phyloP scores from a whole-genome alignment of 2,329 filamentous ascomycete species.

The Colletotrichum sp. region DNA sequence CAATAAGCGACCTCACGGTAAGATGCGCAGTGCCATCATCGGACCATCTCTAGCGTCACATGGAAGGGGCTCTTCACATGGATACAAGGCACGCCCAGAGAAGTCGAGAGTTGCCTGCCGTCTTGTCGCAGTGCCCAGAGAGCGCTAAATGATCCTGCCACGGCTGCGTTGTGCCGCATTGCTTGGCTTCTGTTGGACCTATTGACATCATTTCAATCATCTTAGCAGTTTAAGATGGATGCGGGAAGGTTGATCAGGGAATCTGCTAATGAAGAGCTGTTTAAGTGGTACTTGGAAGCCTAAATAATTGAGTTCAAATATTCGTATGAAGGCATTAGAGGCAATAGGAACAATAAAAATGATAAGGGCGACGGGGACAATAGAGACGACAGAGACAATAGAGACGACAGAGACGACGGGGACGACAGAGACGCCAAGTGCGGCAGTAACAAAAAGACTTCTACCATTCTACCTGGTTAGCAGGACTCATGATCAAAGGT shows the following conservation, averaged over 20 bases:
- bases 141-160: not conserved
- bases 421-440: not conserved
- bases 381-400: not conserved
- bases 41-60: not conserved
- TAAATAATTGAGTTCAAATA: not conserved
- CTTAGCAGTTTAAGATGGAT: not conserved
- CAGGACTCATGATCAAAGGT: not conserved
- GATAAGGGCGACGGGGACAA: not conserved
- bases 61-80: not conserved
- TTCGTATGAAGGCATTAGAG: not conserved
- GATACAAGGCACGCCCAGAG: not conserved
- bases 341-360: not conserved
- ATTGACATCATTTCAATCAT: not conserved
- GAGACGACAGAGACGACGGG: not conserved
- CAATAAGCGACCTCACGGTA: not conserved
- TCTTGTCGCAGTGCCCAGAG: not conserved
- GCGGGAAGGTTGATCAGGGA: not conserved
- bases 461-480: not conserved
- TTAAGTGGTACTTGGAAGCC: no score
- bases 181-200: not conserved
- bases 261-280: not conserved
- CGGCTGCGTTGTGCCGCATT: not conserved
- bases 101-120: constrained; percentile 1
- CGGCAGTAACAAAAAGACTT: not conserved
- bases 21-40: not conserved